Conservation (phyloP, 306 rosid species). For the Gynostemma pentaphyllum region DNA sequence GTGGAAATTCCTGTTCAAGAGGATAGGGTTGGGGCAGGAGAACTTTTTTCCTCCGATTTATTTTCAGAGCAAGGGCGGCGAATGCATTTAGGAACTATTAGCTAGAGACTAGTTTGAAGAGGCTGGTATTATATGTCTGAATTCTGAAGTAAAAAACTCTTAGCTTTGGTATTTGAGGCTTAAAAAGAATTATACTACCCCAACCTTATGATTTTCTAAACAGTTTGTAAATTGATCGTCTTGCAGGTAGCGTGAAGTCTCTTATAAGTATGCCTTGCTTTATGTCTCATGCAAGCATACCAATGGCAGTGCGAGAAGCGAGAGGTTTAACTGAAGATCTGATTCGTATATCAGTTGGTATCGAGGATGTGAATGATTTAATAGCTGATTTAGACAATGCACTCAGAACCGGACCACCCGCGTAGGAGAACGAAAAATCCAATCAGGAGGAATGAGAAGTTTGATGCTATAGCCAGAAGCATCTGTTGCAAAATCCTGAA, state of each 20-base stretch:
- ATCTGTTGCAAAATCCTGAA: background rate
- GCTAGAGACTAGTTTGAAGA: no score
- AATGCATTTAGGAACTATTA: no score
- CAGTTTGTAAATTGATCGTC: background rate
- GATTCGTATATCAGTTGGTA: conserved; percentile 74
- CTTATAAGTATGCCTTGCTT: conserved; percentile 80
- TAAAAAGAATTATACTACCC: background rate
- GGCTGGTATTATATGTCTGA: background rate
- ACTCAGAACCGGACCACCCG: conserved; percentile 56
- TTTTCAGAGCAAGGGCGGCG: no score
- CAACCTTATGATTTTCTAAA: background rate
- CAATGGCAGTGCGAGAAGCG: conserved; percentile 60
- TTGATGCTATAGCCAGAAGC: background rate
- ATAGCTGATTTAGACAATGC: conserved; percentile 60
- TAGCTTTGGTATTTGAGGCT: background rate
- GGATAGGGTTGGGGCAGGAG: no score
- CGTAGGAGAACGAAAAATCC: background rate
- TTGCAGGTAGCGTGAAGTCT: conserved; percentile 85
- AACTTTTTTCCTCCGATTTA: no score
- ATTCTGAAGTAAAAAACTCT: background rate
- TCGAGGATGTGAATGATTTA: conserved; percentile 72
- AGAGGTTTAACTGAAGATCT: conserved; percentile 85
- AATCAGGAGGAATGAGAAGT: background rate
- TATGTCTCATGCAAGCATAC: conserved; percentile 86
- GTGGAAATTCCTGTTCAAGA: no score